Conservation (phyloP, 495 filamentous ascomycete genomes). For the Sporormia fimetaria region DNA sequence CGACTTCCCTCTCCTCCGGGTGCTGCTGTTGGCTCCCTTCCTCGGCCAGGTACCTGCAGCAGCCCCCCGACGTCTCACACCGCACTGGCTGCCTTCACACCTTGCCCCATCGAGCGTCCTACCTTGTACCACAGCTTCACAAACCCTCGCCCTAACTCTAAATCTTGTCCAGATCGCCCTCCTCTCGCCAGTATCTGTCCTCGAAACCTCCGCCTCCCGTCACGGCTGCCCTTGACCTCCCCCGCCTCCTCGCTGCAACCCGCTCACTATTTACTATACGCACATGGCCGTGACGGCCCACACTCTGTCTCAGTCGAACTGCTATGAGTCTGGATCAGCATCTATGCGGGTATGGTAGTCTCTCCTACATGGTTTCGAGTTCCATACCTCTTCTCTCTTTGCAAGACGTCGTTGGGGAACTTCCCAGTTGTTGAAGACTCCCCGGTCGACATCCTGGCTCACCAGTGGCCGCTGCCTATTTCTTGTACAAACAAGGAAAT, state of each 20-base stretch:
- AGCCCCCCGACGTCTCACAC: slow-evolving; percentile 25
- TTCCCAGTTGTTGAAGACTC: no score
- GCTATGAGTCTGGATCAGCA: slow-evolving; percentile 31
- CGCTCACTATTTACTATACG: neutral
- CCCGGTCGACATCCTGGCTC: neutral
- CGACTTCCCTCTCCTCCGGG: neutral
- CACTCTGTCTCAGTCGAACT: slow-evolving; percentile 13
- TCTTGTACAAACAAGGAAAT: no score
- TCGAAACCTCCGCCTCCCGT: slow-evolving; percentile 1
- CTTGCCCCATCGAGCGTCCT: slow-evolving; percentile 15
- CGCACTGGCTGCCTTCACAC: slow-evolving; percentile 8
- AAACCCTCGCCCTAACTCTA: slow-evolving; percentile 3
- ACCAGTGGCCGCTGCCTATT: slow-evolving; percentile 3
- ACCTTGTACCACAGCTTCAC: slow-evolving; percentile 22
- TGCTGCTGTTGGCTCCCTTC: slow-evolving; percentile 6
- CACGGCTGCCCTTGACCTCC: slow-evolving; percentile 2
- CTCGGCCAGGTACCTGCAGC: slow-evolving; percentile 27
- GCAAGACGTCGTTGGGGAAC: no score
- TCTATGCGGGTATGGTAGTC: slow-evolving; percentile 27
- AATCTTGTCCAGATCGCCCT: slow-evolving; percentile 6
- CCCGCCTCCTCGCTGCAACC: neutral
- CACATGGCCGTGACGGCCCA: slow-evolving; percentile 14
- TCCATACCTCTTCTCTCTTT: neutral
- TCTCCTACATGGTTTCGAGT: slow-evolving; percentile 7
- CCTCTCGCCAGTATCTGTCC: slow-evolving; percentile 3